A percentile compares a stretch with the other conserved stretches of the same genome.
phyloP scores from a whole-genome alignment of 2,329 filamentous ascomycete species.

The Fusarium sp. region DNA sequence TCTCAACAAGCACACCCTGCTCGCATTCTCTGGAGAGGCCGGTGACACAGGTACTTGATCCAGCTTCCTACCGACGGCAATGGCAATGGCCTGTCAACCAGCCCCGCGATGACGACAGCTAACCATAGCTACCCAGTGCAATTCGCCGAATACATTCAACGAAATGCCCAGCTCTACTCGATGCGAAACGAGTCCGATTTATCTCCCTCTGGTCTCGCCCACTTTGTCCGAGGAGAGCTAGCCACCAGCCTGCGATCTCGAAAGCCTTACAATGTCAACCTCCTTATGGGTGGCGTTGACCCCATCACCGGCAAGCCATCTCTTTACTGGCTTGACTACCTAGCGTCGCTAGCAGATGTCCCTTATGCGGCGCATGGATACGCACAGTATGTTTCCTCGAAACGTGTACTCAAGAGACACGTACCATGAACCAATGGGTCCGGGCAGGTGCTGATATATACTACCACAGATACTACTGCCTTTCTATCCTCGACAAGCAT shows the following conservation, averaged over 20 bases:
- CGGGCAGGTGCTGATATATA: slow-evolving; percentile 37
- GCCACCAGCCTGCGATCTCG: slow-evolving; percentile 89
- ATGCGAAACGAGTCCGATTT: slow-evolving; percentile 98
- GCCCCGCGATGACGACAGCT: slow-evolving; percentile 34
- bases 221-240: slow-evolving; percentile 94
- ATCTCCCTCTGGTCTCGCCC: slow-evolving; percentile 86
- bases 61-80: background rate
- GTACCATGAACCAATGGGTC: background rate
- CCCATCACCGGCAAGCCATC: slow-evolving; percentile 90
- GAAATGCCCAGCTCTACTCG: slow-evolving; percentile 96
- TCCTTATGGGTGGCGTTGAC: slow-evolving; percentile 93
- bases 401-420: background rate
- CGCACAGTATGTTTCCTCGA: slow-evolving; percentile 77
- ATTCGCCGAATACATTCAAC: slow-evolving; percentile 99
- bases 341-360: slow-evolving; percentile 86
- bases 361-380: slow-evolving; percentile 98
- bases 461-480: slow-evolving; percentile 84
- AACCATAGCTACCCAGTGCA: slow-evolving; percentile 72
- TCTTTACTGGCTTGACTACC: slow-evolving; percentile 97
- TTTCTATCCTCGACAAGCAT: slow-evolving; percentile 98
- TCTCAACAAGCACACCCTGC: slow-evolving; percentile 92
- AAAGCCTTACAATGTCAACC: slow-evolving; percentile 96
- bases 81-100: slow-evolving; percentile 4
- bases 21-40: slow-evolving; percentile 95
- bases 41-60: slow-evolving; percentile 82